phyloP scores from a whole-genome alignment of 495 filamentous ascomycete species.

The Pyrenopolyporus hunteri region DNA sequence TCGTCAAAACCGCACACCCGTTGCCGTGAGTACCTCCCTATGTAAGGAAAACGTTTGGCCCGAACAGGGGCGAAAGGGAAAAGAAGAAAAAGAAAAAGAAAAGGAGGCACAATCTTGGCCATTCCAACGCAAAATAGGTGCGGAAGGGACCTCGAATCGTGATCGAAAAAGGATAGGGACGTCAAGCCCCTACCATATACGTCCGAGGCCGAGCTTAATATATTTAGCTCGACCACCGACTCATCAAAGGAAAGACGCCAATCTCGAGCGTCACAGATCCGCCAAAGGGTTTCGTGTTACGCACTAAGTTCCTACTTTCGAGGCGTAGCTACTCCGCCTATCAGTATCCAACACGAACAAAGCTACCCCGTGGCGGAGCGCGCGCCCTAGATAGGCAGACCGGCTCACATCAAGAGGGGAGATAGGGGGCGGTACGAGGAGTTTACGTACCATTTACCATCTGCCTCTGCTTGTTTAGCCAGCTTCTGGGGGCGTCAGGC shows the following conservation, averaged over 20 bases:
- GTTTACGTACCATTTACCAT: conserved; percentile 64
- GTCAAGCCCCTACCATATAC: background rate
- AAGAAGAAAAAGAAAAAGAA: background rate
- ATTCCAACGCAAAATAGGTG: background rate
- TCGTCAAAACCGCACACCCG: conserved; percentile 17
- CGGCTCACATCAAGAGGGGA: too few relatives aligned
- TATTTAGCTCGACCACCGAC: background rate
- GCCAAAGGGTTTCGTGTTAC: conserved; percentile 4
- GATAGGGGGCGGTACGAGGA: too few relatives aligned
- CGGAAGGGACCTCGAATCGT: background rate
- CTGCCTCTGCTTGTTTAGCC: conserved; percentile 87
- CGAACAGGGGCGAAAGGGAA: background rate
- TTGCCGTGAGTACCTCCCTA: conserved; percentile 8
- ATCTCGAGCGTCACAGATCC: background rate
- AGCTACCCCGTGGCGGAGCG: too few relatives aligned
- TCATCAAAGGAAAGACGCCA: background rate
- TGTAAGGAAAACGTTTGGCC: conserved; percentile 11
- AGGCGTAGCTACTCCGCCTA: conserved; percentile 47
- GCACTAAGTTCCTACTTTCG: conserved; percentile 51
- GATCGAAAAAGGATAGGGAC: background rate
- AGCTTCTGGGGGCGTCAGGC: conserved; percentile 81
- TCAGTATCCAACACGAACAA: background rate
- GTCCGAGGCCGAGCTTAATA: conserved; percentile 5
- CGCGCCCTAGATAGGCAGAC: too few relatives aligned
- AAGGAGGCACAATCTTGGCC: background rate